These are phyloP conservation scores for Pythium dissotocum DNA, from an alignment of 352 stramenopile genomes.

Conservation along the genomic window DNA sequence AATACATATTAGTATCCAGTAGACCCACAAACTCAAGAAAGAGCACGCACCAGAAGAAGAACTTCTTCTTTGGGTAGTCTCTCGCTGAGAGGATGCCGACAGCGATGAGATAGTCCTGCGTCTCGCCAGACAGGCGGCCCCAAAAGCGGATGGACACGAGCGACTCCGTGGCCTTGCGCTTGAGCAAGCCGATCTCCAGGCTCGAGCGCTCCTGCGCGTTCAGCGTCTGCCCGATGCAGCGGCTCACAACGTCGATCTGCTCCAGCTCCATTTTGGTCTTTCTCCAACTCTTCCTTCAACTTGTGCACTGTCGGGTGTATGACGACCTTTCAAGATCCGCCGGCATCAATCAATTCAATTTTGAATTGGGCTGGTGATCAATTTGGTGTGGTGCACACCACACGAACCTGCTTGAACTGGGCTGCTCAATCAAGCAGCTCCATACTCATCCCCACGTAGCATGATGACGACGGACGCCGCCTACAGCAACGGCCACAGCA, in stretches of 20 bases:
- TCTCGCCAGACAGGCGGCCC: constrained; percentile 61
- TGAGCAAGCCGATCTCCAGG: constrained; percentile 71
- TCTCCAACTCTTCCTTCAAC: background rate
- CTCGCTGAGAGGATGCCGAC: constrained; percentile 58
- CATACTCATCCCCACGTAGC: background rate
- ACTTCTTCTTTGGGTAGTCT: constrained; percentile 81
- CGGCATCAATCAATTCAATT: constrained; percentile 18
- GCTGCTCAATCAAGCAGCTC: background rate
- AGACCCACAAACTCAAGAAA: background rate
- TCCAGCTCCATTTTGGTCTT: constrained; percentile 61
- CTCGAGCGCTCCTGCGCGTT: constrained; percentile 78
- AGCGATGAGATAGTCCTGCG: constrained; percentile 68
- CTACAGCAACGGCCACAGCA: background rate
- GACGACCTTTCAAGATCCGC: constrained; percentile 23
- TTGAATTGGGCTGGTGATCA: constrained; percentile 11
- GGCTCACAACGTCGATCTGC: constrained; percentile 70
- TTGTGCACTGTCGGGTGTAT: too few species aligned
- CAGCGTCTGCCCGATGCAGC: constrained; percentile 65
- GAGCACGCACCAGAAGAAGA: constrained; percentile 71
- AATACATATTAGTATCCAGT: constrained; percentile 1
- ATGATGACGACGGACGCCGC: constrained; percentile 1
- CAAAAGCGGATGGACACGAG: constrained; percentile 73
- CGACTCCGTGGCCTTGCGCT: constrained; percentile 62
- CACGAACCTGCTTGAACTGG: constrained; percentile 4
- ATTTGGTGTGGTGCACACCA: constrained; percentile 19